phyloP scores from a whole-genome alignment of 2,329 filamentous ascomycete species.

The Beauveria sp. region DNA sequence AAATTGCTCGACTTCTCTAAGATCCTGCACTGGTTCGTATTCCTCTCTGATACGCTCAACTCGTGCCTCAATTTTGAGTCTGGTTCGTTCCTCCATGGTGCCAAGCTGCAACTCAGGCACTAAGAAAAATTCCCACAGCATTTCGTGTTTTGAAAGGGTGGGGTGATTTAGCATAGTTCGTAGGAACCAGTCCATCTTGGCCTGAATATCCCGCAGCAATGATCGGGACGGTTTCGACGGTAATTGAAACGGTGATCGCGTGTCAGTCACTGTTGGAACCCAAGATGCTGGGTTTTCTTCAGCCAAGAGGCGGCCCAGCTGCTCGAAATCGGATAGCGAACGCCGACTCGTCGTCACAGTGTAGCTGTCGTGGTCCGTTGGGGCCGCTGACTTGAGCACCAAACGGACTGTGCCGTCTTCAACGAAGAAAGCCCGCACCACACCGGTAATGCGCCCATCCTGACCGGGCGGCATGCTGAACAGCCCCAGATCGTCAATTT shows the following conservation, averaged over 20 bases:
- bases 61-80: constrained; percentile 75
- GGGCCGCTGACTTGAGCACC: constrained; percentile 88
- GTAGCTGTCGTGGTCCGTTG: constrained; percentile 72
- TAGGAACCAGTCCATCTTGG: constrained; percentile 79
- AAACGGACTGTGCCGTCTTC: constrained; percentile 91
- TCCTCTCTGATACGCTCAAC: constrained; percentile 84
- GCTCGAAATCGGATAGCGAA: constrained; percentile 84
- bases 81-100: constrained; percentile 83
- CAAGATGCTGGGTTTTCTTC: constrained; percentile 93
- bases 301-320: constrained; percentile 72
- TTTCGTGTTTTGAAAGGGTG: constrained; percentile 91
- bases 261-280: constrained; percentile 70
- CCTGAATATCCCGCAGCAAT: constrained; percentile 78
- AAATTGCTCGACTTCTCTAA: constrained; percentile 87
- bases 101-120: constrained; percentile 87
- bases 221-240: constrained; percentile 85
- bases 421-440: constrained; percentile 93
- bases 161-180: constrained; percentile 80
- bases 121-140: constrained; percentile 98
- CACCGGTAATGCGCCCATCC: constrained; percentile 80
- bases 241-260: constrained; percentile 85
- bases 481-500: constrained; percentile 87
- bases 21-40: constrained; percentile 73
- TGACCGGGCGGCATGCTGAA: constrained; percentile 65
- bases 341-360: constrained; percentile 92